Evolutionary conservation across 2,329 filamentous ascomycete genomes (phyloP).

Genomic region (Colletotrichum chlorophyti): DNA sequence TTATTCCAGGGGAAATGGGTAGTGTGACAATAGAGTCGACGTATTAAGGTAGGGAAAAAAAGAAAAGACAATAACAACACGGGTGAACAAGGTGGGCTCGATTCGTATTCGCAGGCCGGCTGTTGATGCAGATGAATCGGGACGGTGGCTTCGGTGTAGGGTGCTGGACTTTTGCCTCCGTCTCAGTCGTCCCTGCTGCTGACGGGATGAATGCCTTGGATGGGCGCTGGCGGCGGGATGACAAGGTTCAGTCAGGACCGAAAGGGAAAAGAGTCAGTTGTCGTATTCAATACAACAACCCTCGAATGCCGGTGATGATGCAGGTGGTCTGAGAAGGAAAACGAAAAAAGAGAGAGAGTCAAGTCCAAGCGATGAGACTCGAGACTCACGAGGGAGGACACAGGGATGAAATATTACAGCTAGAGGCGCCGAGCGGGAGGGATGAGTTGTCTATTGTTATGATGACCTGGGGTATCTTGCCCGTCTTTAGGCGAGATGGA

Average conservation of each 20-base stretch:
- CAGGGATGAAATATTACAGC: constrained; percentile 27
- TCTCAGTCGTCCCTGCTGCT: constrained; percentile 12
- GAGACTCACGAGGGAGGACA: constrained; percentile 15
- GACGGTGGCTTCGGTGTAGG: constrained; percentile 5
- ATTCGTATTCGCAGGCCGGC: constrained; percentile 20
- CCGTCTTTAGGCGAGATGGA: constrained; percentile 11
- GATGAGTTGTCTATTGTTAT: too few species aligned
- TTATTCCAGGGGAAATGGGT: background rate
- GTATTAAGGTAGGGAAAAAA: constrained; percentile 6
- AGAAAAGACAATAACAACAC: constrained; percentile 1
- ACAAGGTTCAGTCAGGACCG: background rate
- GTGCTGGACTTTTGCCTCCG: background rate
- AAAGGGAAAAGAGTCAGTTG: background rate
- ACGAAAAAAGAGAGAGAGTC: too few species aligned
- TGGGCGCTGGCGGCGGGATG: too few species aligned
- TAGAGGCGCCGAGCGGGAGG: constrained; percentile 19
- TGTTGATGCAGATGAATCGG: constrained; percentile 14
- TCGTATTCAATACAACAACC: constrained; percentile 26
- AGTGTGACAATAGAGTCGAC: background rate
- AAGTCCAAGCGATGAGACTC: constrained; percentile 1
- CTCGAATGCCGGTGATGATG: constrained; percentile 24
- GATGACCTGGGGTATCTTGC: too few species aligned
- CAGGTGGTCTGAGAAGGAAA: constrained; percentile 8
- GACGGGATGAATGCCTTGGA: too few species aligned
- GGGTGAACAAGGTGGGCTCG: background rate